phyloP scores from a whole-genome alignment of 2,329 filamentous ascomycete genomes.

The Aspergillus awamori region DNA sequence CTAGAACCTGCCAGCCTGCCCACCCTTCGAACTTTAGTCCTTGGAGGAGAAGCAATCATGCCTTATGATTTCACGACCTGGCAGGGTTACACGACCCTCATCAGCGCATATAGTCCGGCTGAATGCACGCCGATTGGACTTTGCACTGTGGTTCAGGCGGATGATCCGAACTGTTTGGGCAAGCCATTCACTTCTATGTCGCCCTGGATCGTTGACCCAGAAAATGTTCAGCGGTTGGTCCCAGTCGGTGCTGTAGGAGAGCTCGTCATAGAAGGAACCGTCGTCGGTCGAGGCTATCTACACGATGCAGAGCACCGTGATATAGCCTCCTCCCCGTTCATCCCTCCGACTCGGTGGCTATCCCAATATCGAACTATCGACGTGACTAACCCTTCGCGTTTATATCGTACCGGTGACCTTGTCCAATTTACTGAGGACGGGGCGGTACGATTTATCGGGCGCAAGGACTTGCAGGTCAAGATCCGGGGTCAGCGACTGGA shows the following conservation, averaged over 20 bases:
- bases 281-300: conserved; percentile 30
- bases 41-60: neutral
- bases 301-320: conserved; percentile 4
- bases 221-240: conserved; percentile 10
- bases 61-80: neutral
- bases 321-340: too few relatives aligned
- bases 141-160: conserved; percentile 9
- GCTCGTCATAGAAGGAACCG: conserved; percentile 14
- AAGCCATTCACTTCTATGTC: neutral
- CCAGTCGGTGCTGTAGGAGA: conserved; percentile 16
- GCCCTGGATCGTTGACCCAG: conserved; percentile 12
- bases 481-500: conserved; percentile 38
- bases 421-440: too few relatives aligned
- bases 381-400: too few relatives aligned
- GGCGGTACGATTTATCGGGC: conserved; percentile 20
- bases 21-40: neutral
- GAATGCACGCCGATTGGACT: conserved; percentile 9
- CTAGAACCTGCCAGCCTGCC: neutral
- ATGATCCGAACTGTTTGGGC: too few relatives aligned
- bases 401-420: too few relatives aligned
- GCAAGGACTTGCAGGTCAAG: conserved; percentile 40
- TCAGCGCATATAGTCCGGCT: conserved; percentile 14
- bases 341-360: too few relatives aligned
- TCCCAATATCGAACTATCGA: too few relatives aligned
- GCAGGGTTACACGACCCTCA: conserved; percentile 8